Conservation (phyloP, 2,329 filamentous ascomycete species). For the Cryphonectria naterciae region DNA sequence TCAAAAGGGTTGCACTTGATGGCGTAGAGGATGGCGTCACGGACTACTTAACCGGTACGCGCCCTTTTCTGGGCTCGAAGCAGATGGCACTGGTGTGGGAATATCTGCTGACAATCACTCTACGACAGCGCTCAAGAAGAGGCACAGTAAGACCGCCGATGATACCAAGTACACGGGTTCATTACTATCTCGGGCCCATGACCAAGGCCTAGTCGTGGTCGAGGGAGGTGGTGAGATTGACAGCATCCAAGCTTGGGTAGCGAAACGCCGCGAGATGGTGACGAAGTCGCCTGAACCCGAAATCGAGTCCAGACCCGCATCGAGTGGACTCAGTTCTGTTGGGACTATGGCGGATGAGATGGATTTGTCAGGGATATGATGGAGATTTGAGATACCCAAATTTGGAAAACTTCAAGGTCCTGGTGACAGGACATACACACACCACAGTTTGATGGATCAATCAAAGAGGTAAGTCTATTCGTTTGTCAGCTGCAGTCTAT, state of each 20-base stretch:
- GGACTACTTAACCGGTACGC: constrained; percentile 70
- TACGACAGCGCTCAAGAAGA: constrained; percentile 74
- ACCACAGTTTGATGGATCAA: background rate
- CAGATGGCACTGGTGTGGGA: background rate
- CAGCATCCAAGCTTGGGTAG: constrained; percentile 69
- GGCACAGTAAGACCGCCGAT: constrained; percentile 86
- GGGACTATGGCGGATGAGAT: constrained; percentile 52
- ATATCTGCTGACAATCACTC: constrained; percentile 37
- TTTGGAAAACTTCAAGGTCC: background rate
- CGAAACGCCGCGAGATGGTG: constrained; percentile 40
- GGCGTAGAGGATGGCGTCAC: constrained; percentile 62
- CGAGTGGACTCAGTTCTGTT: constrained; percentile 62
- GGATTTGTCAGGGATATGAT: constrained; percentile 45
- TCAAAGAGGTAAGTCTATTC: background rate
- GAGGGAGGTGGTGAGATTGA: constrained; percentile 72
- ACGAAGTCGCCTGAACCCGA: constrained; percentile 33
- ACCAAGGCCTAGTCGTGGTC: constrained; percentile 73
- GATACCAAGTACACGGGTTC: constrained; percentile 86
- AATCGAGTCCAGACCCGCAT: constrained; percentile 51
- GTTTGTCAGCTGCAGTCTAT: background rate
- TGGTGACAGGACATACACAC: background rate
- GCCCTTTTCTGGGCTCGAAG: background rate
- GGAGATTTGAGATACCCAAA: background rate
- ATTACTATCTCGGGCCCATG: constrained; percentile 73
- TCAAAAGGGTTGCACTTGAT: constrained; percentile 78